A percentile compares a stretch with the other conserved stretches of the same genome.
Conservation (phyloP, 2,329 filamentous ascomycete genomes). For the Pseudogymnoascus sp. region DNA sequence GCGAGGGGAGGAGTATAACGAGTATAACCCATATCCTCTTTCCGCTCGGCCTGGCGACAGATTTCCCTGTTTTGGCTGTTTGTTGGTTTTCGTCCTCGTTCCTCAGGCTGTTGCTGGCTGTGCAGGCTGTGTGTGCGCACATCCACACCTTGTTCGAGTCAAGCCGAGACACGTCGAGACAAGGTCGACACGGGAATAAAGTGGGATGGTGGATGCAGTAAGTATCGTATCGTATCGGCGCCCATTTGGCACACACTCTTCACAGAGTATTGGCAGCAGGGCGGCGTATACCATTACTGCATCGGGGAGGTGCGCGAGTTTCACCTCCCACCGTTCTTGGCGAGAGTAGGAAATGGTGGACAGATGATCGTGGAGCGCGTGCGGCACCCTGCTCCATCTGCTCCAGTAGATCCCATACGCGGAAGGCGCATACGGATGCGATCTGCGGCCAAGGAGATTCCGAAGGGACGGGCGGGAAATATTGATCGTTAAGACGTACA, state of each 20-base stretch:
- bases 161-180: conserved; percentile 1
- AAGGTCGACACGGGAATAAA: conserved; percentile 2
- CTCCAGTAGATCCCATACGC: neutral
- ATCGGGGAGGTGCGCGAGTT: conserved; percentile 5
- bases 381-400: neutral
- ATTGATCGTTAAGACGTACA: neutral
- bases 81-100: neutral
- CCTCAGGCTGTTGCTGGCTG: neutral
- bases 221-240: neutral
- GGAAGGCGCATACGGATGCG: conserved; percentile 1
- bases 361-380: conserved; percentile 3
- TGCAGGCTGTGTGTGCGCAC: neutral
- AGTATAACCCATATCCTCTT: neutral
- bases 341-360: neutral
- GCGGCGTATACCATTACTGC: neutral
- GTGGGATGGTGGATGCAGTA: neutral
- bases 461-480: conserved; percentile 4
- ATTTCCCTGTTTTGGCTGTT: neutral
- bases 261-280: neutral
- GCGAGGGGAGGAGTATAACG: too few relatives aligned
- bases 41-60: neutral
- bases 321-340: conserved; percentile 6
- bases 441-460: conserved; percentile 3
- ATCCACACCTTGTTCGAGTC: conserved; percentile 6
- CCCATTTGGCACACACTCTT: neutral